These are phyloP conservation scores for Lactarius quietus DNA, from an alignment of 768 basidiomycete genomes.

Conservation along the genomic window DNA sequence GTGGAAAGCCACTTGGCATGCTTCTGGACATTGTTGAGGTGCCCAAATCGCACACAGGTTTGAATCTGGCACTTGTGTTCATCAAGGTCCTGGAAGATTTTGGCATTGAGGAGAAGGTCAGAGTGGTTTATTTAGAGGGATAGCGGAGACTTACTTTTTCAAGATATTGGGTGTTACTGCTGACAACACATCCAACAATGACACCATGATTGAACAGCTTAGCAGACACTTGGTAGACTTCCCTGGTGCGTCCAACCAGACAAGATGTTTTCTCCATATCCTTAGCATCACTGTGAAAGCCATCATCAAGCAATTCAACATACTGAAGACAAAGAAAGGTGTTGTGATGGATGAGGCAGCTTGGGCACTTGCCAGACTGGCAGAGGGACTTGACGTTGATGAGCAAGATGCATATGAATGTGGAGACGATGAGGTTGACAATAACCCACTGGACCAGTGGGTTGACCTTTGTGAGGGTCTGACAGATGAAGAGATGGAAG, in stretches of 20 bases:
- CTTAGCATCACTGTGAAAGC: conserved; percentile 38
- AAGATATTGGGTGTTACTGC: conserved; percentile 35
- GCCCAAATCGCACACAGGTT: conserved; percentile 31
- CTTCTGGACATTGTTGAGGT: not conserved
- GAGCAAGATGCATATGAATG: not conserved
- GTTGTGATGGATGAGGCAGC: not conserved
- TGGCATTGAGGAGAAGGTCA: conserved; percentile 33
- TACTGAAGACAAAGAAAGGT: conserved; percentile 22
- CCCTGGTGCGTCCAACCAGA: conserved; percentile 29
- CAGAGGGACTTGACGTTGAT: not conserved
- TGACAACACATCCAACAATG: conserved; percentile 38
- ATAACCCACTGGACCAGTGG: conserved; percentile 20
- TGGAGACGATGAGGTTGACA: conserved; percentile 12
- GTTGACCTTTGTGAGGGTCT: conserved; percentile 29
- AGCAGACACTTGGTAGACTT: conserved; percentile 26
- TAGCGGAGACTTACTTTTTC: no score
- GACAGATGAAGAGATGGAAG: conserved; percentile 12
- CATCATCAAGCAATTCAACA: conserved; percentile 36
- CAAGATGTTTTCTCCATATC: conserved; percentile 39
- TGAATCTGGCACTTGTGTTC: conserved; percentile 29
- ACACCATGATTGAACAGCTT: conserved; percentile 35
- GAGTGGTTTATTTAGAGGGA: not conserved
- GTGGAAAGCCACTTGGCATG: not conserved
- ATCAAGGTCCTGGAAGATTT: not conserved
- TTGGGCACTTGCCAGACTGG: not conserved